Evolutionary conservation across 371 early-diverging fungal species (phyloP).

Genomic region (Coemansia sp.): DNA sequence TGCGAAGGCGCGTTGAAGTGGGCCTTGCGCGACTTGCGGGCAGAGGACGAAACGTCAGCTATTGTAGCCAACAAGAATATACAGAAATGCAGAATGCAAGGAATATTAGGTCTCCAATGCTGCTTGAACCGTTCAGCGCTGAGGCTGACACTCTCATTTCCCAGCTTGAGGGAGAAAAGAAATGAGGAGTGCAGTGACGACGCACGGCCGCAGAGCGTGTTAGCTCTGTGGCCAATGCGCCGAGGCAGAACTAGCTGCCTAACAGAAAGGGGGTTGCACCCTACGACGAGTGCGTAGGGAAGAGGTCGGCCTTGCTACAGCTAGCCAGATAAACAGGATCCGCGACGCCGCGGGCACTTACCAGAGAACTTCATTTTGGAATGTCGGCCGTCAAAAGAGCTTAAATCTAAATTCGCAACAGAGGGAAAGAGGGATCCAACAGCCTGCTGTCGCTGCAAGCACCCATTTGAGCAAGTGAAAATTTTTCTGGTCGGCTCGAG

Average conservation of each 20-base stretch:
- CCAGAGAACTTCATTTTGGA: slow-evolving; percentile 49
- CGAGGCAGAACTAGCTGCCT: slow-evolving; percentile 26
- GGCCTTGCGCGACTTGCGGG: slow-evolving; percentile 96
- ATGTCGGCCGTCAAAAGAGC: slow-evolving; percentile 7
- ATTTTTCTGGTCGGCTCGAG: slow-evolving; percentile 14
- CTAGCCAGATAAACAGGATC: neutral
- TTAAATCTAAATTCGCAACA: slow-evolving; percentile 7
- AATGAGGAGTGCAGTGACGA: slow-evolving; percentile 43
- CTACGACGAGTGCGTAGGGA: slow-evolving; percentile 31
- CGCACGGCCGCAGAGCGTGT: slow-evolving; percentile 11
- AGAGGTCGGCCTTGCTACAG: slow-evolving; percentile 5
- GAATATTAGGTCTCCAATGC: slow-evolving; percentile 7
- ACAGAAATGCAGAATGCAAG: slow-evolving; percentile 5
- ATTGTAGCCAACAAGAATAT: slow-evolving; percentile 7
- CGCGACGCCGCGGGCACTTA: slow-evolving; percentile 10
- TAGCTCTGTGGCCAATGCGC: slow-evolving; percentile 2
- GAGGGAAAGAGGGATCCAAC: slow-evolving; percentile 21
- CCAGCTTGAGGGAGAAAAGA: slow-evolving; percentile 8
- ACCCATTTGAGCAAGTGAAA: slow-evolving; percentile 3
- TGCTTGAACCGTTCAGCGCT: slow-evolving; percentile 44
- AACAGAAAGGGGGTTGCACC: slow-evolving; percentile 12
- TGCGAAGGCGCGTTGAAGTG: slow-evolving; percentile 97
- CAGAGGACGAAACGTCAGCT: slow-evolving; percentile 88
- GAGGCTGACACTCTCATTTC: slow-evolving; percentile 43
- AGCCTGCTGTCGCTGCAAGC: neutral